Percentiles rank a stretch among this genome's conserved stretches.
Conservation (phyloP, 768 basidiomycete genomes). For the Suillus americanus region DNA sequence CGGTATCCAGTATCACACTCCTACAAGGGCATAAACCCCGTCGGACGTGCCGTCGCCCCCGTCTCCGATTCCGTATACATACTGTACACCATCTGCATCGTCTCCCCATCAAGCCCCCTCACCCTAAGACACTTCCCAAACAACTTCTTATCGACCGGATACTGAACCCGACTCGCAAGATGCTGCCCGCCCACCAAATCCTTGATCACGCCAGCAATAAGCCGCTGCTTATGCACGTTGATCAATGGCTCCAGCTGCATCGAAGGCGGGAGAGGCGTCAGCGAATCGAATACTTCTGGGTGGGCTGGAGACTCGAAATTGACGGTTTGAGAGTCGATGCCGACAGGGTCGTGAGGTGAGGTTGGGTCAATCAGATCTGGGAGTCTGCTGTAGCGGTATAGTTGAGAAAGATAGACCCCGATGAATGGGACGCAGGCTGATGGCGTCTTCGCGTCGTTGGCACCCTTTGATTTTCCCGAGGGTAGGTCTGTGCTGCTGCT, state of each 20-base stretch:
- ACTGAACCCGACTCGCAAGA: slow-evolving; percentile 70
- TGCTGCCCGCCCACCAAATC: slow-evolving; percentile 81
- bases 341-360: slow-evolving; percentile 66
- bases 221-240: slow-evolving; percentile 86
- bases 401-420: slow-evolving; percentile 79
- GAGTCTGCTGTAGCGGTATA: slow-evolving; percentile 61
- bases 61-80: slow-evolving; percentile 32
- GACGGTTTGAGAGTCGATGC: slow-evolving; percentile 59
- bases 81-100: slow-evolving; percentile 47
- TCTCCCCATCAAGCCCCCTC: slow-evolving; percentile 59
- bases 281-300: slow-evolving; percentile 75
- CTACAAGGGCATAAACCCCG: slow-evolving; percentile 24
- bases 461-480: slow-evolving; percentile 30
- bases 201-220: slow-evolving; percentile 80
- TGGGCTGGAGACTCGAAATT: slow-evolving; percentile 69
- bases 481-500: slow-evolving; percentile 42
- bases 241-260: slow-evolving; percentile 85
- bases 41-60: slow-evolving; percentile 11
- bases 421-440: slow-evolving; percentile 63
- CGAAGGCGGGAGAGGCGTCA: slow-evolving; percentile 69
- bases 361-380: slow-evolving; percentile 86
- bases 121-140: slow-evolving; percentile 75
- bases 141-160: slow-evolving; percentile 69
- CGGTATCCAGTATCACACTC: not conserved
- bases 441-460: slow-evolving; percentile 43